Evolutionary conservation across 2,329 filamentous ascomycete species (phyloP), one percentile per base, ranked within the genome.

Genomic region (Fusarium sublunatum): DNA sequence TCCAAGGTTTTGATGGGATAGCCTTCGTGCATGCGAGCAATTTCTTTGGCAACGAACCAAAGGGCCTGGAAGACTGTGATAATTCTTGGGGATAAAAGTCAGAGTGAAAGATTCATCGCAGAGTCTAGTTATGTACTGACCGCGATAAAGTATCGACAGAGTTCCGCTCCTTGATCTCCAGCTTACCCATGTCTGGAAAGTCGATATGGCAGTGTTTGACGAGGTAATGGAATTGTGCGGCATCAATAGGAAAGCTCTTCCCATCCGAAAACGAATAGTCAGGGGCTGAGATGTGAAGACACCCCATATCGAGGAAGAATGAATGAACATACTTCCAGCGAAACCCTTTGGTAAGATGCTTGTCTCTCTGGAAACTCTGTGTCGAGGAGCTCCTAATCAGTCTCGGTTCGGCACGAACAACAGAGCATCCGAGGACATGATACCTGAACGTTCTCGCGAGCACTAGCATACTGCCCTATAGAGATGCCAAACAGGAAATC

Each of bases 401-500:
- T 19, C 19, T 19, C 19, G 19, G 19, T 19, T 19, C 3, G 19
- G 19, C 19, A 19, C 19, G 19, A 19, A 3, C 19, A 19, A 19
- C 19, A 19, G n/a, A n/a, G n/a, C n/a, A n/a, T n/a, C n/a, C n/a
- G n/a, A n/a, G 19, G 19, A 3, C 9, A n/a, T 7, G 28, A 12
- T 47, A 70, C 68, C 49, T 68, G 65, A 15, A 78, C 71, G 6
- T 75, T 78, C 26, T 64, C 53, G 11, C 70, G 57, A 7, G 77
- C 76, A 25, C 72, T 77, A 0, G 53, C 48, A 42, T 73, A 75
- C 58, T 79, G 76, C 1, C 74, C 76, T 1, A 75, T 29, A 0
- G 77, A 74, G 8, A 78, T 52, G 2, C 65, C 65, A 22, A 79
- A 70, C 3, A 76, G 54, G 44, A 77, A 76, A 32, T 80, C 78